Base-by-base conservation (phyloP, 805 yeast genomes). In the Wickerhamomyces sydowiorum region DNA sequence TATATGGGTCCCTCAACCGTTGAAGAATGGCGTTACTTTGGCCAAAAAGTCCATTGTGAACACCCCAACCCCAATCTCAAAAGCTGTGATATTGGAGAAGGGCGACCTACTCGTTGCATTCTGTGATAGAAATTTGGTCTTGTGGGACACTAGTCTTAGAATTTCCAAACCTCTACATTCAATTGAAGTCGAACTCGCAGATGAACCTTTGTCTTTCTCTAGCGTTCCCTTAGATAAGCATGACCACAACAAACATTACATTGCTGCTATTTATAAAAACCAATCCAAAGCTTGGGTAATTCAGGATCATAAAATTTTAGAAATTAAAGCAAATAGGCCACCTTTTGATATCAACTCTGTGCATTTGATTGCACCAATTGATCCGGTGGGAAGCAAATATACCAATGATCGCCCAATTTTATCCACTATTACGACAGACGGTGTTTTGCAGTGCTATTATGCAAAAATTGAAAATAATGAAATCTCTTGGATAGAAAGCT, bases 61-160 rank as follows among this genome's bases (percentile, higher is more conserved):
- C n/a, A 73, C 82, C 0, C 70, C 72, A 14, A 52, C 64, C 1
- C 77, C 79, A 2, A 67, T 78, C 1, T 49, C 63, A 5, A 59
- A 66, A 36, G 79, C 84, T 0, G 69, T 73, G 3, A 59, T 80
- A 3, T 69, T 76, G 50, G 71, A 68, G 14, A 59, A 65, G 15
- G 82, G 81, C 9, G 60, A 65, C 15, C 59, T 59, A 37, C 68
- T 78, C 2, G 56, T 79, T 1, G 65, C 77, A 1, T 53, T 77
- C 2, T 54, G 71, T n/a, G 68, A 63, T n/a, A 59, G 60, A 34
- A 51, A 61, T 17, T 46, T 87, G 12, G 67, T 77, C 12, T 64
- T 84, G 6, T 86, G 88, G 86, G 76, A 81, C 43, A 78, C 89
- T 40, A 54, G 64, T 2, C 25, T 42, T 1, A 55, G 57, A 39